These are phyloP conservation scores for Talaromyces funiculosus DNA, from an alignment of 2,329 filamentous ascomycete species.

Conservation along the genomic window DNA sequence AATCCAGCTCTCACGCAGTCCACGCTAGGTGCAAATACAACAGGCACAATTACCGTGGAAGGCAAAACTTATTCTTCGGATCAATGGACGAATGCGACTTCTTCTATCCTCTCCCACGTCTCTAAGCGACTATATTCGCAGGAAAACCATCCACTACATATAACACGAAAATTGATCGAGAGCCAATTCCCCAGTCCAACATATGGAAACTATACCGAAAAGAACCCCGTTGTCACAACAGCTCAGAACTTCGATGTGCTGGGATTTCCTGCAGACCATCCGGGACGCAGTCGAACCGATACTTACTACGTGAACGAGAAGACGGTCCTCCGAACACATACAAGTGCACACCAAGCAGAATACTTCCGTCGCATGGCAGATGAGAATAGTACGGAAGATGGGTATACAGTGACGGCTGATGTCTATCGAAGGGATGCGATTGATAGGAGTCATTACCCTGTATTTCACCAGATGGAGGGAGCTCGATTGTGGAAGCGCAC, in stretches of 20 bases:
- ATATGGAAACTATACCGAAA: slow-evolving; percentile 70
- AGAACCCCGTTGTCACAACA: slow-evolving; percentile 78
- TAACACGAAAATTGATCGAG: slow-evolving; percentile 89
- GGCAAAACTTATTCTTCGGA: slow-evolving; percentile 63
- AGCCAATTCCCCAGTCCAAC: slow-evolving; percentile 70
- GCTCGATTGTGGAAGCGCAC: slow-evolving; percentile 79
- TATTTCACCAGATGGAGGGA: slow-evolving; percentile 99
- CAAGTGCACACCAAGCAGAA: slow-evolving; percentile 86
- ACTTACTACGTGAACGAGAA: slow-evolving; percentile 90
- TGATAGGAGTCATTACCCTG: slow-evolving; percentile 89
- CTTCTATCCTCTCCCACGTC: slow-evolving; percentile 68
- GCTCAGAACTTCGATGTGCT: slow-evolving; percentile 94
- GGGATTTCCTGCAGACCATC: slow-evolving; percentile 81
- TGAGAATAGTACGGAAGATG: slow-evolving; percentile 46
- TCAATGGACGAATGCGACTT: slow-evolving; percentile 77
- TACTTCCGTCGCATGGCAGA: slow-evolving; percentile 62
- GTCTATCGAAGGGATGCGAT: slow-evolving; percentile 94
- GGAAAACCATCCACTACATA: slow-evolving; percentile 79
- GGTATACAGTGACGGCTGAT: slow-evolving; percentile 88
- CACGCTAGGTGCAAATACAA: not conserved
- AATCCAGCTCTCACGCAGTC: not conserved
- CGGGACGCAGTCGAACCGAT: slow-evolving; percentile 79
- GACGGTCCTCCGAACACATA: slow-evolving; percentile 86
- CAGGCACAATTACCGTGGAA: slow-evolving; percentile 50
- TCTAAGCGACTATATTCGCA: slow-evolving; percentile 81